Percentiles rank a stretch among this genome's conserved stretches.
Conservation (phyloP, 495 filamentous ascomycete species). For the Neurospora hispaniola region DNA sequence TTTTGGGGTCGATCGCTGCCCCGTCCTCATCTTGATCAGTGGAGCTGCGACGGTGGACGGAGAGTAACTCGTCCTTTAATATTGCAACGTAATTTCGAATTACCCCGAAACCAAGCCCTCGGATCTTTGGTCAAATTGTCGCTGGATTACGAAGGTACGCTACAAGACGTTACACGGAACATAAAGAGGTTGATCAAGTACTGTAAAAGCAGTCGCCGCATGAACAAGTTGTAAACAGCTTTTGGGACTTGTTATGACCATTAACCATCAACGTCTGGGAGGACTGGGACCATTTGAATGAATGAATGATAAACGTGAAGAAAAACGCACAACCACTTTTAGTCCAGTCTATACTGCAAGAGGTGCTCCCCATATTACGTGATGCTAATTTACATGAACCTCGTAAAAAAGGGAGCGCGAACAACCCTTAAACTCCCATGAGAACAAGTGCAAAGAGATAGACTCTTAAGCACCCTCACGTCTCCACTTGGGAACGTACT, state of each 20-base stretch:
- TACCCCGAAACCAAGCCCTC: background rate
- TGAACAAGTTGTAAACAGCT: background rate
- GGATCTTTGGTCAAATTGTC: background rate
- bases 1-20: background rate
- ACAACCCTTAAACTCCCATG: conserved; percentile 14
- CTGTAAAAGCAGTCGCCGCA: no score
- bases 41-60: background rate
- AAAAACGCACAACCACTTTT: conserved; percentile 1
- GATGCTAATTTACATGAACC: conserved; percentile 22
- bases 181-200: no score
- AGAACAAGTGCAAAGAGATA: conserved; percentile 9
- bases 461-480: conserved; percentile 12
- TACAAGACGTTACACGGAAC: background rate
- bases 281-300: background rate
- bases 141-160: background rate
- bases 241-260: background rate
- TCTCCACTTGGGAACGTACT: conserved; percentile 33
- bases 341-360: background rate
- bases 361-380: conserved; percentile 13
- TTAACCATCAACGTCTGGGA: background rate
- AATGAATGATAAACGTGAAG: background rate
- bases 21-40: background rate
- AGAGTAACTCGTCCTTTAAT: background rate
- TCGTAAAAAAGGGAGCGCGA: conserved; percentile 10
- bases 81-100: background rate